phyloP scores from a whole-genome alignment of 495 filamentous ascomycete genomes.

The Penicillium silybi region DNA sequence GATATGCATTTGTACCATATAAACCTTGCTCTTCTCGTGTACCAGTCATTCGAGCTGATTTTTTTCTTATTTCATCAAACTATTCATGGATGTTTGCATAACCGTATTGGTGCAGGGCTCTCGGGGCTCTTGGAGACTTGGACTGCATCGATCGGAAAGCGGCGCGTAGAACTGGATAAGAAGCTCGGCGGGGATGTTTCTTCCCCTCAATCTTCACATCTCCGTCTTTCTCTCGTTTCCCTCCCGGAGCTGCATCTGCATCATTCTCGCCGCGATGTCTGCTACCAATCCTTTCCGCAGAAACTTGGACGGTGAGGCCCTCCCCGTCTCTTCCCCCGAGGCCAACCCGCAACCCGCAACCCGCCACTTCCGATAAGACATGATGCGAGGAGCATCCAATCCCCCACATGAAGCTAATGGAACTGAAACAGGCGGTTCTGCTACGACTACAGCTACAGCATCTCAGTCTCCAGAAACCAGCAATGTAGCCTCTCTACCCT shows the following conservation, averaged over 20 bases:
- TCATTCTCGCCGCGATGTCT: slow-evolving; percentile 45
- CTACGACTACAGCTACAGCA: slow-evolving; percentile 1
- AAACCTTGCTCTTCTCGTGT: slow-evolving; percentile 3
- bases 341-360: slow-evolving; percentile 8
- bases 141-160: slow-evolving; percentile 29
- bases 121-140: slow-evolving; percentile 33
- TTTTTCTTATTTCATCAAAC: not conserved
- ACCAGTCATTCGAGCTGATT: not conserved
- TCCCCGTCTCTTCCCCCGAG: slow-evolving; percentile 1
- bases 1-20: slow-evolving; percentile 4
- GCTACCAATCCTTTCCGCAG: slow-evolving; percentile 56
- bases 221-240: slow-evolving; percentile 10
- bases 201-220: slow-evolving; percentile 17
- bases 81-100: too few species aligned
- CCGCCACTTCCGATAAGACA: slow-evolving; percentile 21
- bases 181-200: slow-evolving; percentile 21
- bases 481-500: not conserved
- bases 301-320: slow-evolving; percentile 33
- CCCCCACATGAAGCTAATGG: slow-evolving; percentile 6
- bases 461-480: not conserved
- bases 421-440: slow-evolving; percentile 10
- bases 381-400: not conserved
- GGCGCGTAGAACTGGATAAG: slow-evolving; percentile 27
- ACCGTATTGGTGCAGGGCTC: slow-evolving; percentile 9
- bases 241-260: slow-evolving; percentile 17